These are phyloP conservation scores for Monilinia laxa DNA, from an alignment of 2,329 filamentous ascomycete species.

Conservation along the genomic window DNA sequence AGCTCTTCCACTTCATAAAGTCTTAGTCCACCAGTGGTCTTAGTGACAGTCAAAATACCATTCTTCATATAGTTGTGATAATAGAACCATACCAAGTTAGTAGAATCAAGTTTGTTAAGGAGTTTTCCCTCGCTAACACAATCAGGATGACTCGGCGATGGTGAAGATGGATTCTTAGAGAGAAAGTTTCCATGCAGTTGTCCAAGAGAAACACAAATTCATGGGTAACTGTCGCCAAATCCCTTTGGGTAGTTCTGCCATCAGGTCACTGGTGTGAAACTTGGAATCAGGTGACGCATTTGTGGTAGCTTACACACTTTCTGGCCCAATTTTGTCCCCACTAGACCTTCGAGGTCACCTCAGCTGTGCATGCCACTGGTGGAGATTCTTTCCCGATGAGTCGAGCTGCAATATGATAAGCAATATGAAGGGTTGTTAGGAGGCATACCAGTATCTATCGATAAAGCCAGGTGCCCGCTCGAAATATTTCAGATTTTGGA, in stretches of 20 bases:
- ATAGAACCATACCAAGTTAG: background rate
- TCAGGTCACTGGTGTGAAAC: background rate
- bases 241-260: background rate
- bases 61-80: too few species aligned
- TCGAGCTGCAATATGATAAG: background rate
- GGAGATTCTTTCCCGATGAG: background rate
- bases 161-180: background rate
- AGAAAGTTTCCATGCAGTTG: background rate
- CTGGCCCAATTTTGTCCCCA: background rate
- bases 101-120: background rate
- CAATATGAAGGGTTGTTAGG: background rate
- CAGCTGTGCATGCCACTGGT: background rate
- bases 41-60: too few species aligned
- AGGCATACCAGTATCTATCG: background rate
- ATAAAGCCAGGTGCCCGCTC: background rate
- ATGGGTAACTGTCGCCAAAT: background rate
- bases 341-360: background rate
- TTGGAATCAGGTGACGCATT: background rate
- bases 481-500: background rate
- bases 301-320: background rate
- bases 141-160: background rate
- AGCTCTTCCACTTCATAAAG: too few species aligned
- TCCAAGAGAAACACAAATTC: background rate
- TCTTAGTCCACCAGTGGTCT: too few species aligned
- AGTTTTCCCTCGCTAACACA: background rate